Evolutionary conservation across 2,329 filamentous ascomycete species (phyloP).

Genomic region (Didymellaceae sp.): DNA sequence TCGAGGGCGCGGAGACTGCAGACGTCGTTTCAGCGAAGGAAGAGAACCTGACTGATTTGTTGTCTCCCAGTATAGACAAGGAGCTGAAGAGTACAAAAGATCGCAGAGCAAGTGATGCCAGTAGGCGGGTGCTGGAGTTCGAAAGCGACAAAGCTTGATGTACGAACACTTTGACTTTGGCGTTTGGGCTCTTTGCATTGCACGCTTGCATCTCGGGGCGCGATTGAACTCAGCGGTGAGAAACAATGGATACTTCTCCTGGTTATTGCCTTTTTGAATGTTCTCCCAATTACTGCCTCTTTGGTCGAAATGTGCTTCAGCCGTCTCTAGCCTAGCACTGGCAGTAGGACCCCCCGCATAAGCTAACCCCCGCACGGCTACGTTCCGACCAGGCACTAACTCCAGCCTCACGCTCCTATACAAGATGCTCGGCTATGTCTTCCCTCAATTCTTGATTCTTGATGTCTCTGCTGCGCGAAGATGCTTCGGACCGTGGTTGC

Average conservation of each 20-base stretch:
- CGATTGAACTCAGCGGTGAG: too few relatives aligned
- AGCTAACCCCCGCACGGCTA: slow-evolving; percentile 12
- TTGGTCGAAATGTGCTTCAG: slow-evolving; percentile 4
- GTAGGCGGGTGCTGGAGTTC: slow-evolving; percentile 48
- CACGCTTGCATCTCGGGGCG: not conserved
- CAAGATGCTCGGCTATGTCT: slow-evolving; percentile 13
- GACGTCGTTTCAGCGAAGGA: slow-evolving; percentile 46
- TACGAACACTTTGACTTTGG: slow-evolving; percentile 15
- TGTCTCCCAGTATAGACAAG: slow-evolving; percentile 26
- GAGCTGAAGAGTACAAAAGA: slow-evolving; percentile 40
- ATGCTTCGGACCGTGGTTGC: slow-evolving; percentile 40
- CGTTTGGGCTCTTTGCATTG: slow-evolving; percentile 8
- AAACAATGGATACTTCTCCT: too few relatives aligned
- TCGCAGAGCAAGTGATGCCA: slow-evolving; percentile 44
- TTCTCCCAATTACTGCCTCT: slow-evolving; percentile 3
- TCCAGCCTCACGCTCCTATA: slow-evolving; percentile 4
- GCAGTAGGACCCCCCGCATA: slow-evolving; percentile 22
- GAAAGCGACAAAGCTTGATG: slow-evolving; percentile 36
- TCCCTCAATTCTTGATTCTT: slow-evolving; percentile 19
- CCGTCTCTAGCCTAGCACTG: slow-evolving; percentile 1
- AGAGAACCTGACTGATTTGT: slow-evolving; percentile 22
- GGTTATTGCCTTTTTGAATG: not conserved
- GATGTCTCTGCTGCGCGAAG: slow-evolving; percentile 25
- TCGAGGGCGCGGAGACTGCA: slow-evolving; percentile 58
- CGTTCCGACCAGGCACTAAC: slow-evolving; percentile 13